These are phyloP conservation scores for Termitomyces sp. DNA, from an alignment of 768 basidiomycete genomes.

Conservation along the genomic window DNA sequence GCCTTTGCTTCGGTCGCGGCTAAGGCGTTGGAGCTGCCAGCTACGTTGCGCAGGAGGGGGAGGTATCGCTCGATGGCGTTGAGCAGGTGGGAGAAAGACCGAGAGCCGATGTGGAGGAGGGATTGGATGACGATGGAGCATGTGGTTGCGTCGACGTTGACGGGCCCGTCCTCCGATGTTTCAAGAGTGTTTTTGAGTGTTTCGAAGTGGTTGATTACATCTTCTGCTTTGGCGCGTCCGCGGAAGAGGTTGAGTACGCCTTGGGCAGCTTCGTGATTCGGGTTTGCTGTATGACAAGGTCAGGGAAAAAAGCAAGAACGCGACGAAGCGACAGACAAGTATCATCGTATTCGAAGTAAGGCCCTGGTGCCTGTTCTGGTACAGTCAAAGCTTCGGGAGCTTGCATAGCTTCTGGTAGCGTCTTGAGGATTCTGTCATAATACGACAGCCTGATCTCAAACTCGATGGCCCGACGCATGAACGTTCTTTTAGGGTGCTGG, in stretches of 20 bases:
- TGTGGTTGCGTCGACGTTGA: slow-evolving; percentile 61
- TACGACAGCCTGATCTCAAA: slow-evolving; percentile 91
- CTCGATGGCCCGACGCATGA: slow-evolving; percentile 84
- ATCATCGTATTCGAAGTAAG: slow-evolving; percentile 82
- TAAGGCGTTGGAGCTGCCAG: slow-evolving; percentile 22
- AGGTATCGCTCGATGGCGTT: slow-evolving; percentile 97
- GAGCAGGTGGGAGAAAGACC: slow-evolving; percentile 96
- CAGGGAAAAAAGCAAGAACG: not conserved
- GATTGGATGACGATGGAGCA: slow-evolving; percentile 85
- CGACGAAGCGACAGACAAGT: slow-evolving; percentile 43
- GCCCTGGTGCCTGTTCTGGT: slow-evolving; percentile 67
- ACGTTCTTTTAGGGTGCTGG: slow-evolving; percentile 84
- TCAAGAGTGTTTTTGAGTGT: slow-evolving; percentile 63
- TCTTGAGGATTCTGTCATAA: slow-evolving; percentile 87
- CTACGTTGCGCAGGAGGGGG: slow-evolving; percentile 63
- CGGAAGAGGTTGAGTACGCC: slow-evolving; percentile 77
- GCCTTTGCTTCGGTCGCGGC: slow-evolving; percentile 49
- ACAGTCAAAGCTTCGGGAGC: slow-evolving; percentile 59
- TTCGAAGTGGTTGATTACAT: slow-evolving; percentile 74
- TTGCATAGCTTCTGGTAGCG: slow-evolving; percentile 82
- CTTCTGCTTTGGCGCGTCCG: slow-evolving; percentile 75
- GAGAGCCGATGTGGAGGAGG: slow-evolving; percentile 85
- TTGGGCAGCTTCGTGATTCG: slow-evolving; percentile 78
- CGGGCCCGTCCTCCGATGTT: slow-evolving; percentile 50
- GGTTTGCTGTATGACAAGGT: slow-evolving; percentile 47